Base-by-base conservation (phyloP, 371 early-diverging fungal genomes). In the Parasitella parasitica region DNA sequence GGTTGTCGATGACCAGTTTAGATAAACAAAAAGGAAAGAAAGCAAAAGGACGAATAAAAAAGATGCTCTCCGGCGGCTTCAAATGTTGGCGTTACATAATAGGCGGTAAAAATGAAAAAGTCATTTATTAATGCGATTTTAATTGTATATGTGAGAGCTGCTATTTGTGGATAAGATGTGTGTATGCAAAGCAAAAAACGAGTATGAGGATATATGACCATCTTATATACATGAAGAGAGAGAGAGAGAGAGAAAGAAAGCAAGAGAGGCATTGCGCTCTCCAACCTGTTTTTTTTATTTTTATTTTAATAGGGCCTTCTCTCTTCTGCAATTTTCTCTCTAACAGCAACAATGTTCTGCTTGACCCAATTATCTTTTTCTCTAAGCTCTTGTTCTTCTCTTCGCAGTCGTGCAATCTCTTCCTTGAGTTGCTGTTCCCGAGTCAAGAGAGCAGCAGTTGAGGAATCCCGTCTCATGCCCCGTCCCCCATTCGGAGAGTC, bases 311-410 rank as follows among this genome's bases (percentile, higher is more conserved):
- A 57, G 18, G 57, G 52, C 46, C 57, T 67, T 55, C 66, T 53
- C 52, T 63, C 62, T n/a, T 59, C 71, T 27, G 61, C 63, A 36
- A 78, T 61, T 38, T 80, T 75, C 57, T 81, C 78, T 55, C 73
- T 66, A n/a, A 81, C 75, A 8, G 69, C 73, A 0, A 64, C 56
- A 35, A 81, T 78, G 28, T 75, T 73, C 39, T 75, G 77, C 53
- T 81, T 81, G 57, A 81, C 71, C 61, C 59, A 64, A 49, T 71
- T 41, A 36, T 78, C 81, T 61, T 78, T 78, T 30, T 76, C 73
- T 36, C 69, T 53, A 20, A 81, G 66, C 27, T 69, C 78, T 60
- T 78, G 73, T 51, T 75, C 73, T 54, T 81, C 78, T 53, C 67
- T 65, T 64, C 70, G 59, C 13, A 81, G 60, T 56, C 69, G 65